phyloP scores from a whole-genome alignment of 768 basidiomycete species.

The Boletus sensibilis region DNA sequence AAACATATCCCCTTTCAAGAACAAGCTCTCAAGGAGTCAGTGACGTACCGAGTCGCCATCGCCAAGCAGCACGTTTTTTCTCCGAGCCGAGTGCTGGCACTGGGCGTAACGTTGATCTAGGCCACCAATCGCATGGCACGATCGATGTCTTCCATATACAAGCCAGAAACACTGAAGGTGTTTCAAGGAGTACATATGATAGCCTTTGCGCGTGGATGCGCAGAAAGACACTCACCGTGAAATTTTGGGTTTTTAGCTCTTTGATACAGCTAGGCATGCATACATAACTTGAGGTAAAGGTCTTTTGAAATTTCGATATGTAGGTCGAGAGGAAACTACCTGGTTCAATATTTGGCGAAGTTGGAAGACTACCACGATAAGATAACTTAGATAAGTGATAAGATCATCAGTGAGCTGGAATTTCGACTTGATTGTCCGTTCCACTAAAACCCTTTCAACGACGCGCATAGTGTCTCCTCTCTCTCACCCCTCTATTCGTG shows the following conservation, averaged over 20 bases:
- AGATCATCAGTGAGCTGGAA: not conserved
- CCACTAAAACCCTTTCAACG: not conserved
- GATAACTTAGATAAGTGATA: constrained; percentile 7
- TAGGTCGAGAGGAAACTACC: not conserved
- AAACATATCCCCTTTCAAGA: constrained; percentile 5
- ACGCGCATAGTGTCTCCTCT: constrained; percentile 48
- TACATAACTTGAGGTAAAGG: not conserved
- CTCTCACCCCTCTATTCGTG: constrained; percentile 55
- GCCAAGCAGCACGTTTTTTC: constrained; percentile 2
- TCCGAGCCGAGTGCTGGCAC: constrained; percentile 5
- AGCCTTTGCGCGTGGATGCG: not conserved
- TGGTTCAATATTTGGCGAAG: not conserved
- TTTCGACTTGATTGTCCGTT: not conserved
- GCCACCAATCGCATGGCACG: not conserved
- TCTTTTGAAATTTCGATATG: not conserved
- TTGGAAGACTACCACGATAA: not conserved
- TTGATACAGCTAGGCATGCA: not conserved
- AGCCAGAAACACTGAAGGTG: not conserved
- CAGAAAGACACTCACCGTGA: too few species aligned
- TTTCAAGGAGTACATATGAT: not conserved
- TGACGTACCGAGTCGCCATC: constrained; percentile 5
- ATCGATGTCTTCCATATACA: not conserved
- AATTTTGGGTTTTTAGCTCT: not conserved
- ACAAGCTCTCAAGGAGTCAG: not conserved
- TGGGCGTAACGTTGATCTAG: not conserved